Evolutionary conservation across 2,329 filamentous ascomycete species (phyloP).

Genomic region (Verticillium albo-atrum): DNA sequence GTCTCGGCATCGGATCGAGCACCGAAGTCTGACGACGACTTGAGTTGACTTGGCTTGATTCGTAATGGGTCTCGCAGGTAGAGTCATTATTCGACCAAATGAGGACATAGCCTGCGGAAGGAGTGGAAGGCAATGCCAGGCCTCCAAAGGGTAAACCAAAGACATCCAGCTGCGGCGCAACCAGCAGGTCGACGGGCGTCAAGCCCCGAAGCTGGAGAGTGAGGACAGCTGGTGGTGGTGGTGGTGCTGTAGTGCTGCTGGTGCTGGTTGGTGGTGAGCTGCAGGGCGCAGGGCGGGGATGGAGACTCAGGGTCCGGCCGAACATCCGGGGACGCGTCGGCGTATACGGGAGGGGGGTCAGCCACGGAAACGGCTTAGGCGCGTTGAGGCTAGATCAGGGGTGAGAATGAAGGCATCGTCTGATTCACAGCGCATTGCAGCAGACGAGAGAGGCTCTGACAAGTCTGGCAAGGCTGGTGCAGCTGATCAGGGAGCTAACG

Average conservation of each 20-base stretch:
- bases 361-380: neutral
- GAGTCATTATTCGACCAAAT: neutral
- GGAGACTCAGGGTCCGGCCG: neutral
- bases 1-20: no score
- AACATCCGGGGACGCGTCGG: neutral
- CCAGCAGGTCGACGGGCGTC: neutral
- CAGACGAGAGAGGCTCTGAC: neutral
- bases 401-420: neutral
- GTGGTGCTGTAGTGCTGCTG: constrained; percentile 5
- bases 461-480: neutral
- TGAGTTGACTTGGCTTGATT: no score
- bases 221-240: neutral
- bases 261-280: neutral
- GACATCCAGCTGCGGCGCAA: neutral
- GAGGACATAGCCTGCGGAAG: neutral
- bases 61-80: neutral
- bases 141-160: neutral
- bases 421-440: neutral
- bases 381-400: neutral
- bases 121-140: neutral
- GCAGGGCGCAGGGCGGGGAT: neutral
- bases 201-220: neutral
- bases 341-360: neutral
- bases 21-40: no score
- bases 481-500: neutral